phyloP scores from a whole-genome alignment of 2,329 filamentous ascomycete species.

The Lithohypha guttulata region DNA sequence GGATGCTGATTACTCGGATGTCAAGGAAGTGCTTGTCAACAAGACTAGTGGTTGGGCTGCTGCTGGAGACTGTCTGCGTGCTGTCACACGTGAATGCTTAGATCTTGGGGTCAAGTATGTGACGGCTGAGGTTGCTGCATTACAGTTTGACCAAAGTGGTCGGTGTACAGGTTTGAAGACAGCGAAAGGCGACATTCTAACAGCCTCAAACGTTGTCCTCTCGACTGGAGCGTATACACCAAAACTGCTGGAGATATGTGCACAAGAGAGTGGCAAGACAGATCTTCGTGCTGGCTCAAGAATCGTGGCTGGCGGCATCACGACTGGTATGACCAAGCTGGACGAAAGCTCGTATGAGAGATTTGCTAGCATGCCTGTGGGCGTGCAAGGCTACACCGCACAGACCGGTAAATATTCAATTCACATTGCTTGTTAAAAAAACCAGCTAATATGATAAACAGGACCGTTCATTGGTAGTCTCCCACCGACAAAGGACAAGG shows the following conservation, averaged over 20 bases:
- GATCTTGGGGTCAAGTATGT: slow-evolving; percentile 51
- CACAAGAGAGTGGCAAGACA: slow-evolving; percentile 24
- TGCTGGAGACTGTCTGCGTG: slow-evolving; percentile 47
- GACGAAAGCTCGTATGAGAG: slow-evolving; percentile 28
- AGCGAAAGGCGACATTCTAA: slow-evolving; percentile 20
- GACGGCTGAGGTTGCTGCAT: slow-evolving; percentile 39
- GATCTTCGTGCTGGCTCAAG: slow-evolving; percentile 42
- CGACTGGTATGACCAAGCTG: slow-evolving; percentile 38
- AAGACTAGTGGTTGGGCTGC: slow-evolving; percentile 52
- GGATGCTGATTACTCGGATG: slow-evolving; percentile 49
- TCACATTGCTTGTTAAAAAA: not conserved
- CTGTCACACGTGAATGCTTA: slow-evolving; percentile 43
- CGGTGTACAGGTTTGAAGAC: slow-evolving; percentile 27
- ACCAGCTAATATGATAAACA: slow-evolving; percentile 22
- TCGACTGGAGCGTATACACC: slow-evolving; percentile 27
- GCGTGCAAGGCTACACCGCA: slow-evolving; percentile 36
- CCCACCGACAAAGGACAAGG: slow-evolving; percentile 37
- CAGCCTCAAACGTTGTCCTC: slow-evolving; percentile 24
- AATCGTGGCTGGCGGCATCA: slow-evolving; percentile 39
- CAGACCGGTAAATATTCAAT: slow-evolving; percentile 21
- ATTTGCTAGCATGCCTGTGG: slow-evolving; percentile 34
- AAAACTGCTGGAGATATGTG: slow-evolving; percentile 35
- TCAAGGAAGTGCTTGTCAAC: slow-evolving; percentile 51
- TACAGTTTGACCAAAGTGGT: slow-evolving; percentile 40
- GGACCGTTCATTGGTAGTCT: slow-evolving; percentile 49